These are phyloP conservation scores for Discostella pseudostelligera DNA, from an alignment of 108 stramenopile genomes.

Conservation along the genomic window DNA sequence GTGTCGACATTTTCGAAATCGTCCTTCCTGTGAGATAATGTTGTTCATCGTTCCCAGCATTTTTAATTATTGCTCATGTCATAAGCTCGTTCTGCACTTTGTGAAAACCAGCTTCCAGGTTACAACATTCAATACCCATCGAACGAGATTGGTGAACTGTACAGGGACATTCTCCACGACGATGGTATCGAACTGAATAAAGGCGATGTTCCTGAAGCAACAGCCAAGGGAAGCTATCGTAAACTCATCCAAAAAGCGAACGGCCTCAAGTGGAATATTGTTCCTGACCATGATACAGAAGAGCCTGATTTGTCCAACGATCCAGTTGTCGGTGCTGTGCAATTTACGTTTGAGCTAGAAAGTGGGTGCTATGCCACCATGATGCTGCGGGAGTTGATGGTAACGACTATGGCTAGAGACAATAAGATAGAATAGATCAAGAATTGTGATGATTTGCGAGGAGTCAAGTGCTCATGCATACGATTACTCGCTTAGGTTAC, in stretches of 20 bases:
- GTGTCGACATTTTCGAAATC: constrained; percentile 49
- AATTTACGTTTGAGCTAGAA: constrained; percentile 64
- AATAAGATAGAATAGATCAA: constrained; percentile 1
- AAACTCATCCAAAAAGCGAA: constrained; percentile 49
- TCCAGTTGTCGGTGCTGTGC: constrained; percentile 23
- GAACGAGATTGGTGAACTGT: constrained; percentile 66
- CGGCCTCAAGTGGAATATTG: constrained; percentile 38
- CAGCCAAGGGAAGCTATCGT: constrained; percentile 80
- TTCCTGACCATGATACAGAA: background rate
- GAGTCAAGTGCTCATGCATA: no score
- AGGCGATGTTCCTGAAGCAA: constrained; percentile 51
- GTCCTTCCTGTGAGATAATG: constrained; percentile 57
- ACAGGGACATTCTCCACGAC: constrained; percentile 43
- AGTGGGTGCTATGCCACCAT: constrained; percentile 85
- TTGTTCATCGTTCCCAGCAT: background rate
- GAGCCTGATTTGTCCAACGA: constrained; percentile 22
- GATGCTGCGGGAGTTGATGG: constrained; percentile 78
- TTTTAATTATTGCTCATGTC: background rate
- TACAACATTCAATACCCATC: constrained; percentile 62
- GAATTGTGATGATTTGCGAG: background rate
- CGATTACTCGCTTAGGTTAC: no score
- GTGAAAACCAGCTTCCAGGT: constrained; percentile 52
- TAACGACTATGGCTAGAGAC: constrained; percentile 58
- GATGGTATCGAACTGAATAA: constrained; percentile 64
- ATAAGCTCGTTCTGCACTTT: background rate